These are phyloP conservation scores for Alternaria conjuncta DNA, from an alignment of 2,329 filamentous ascomycete genomes.

Conservation along the genomic window DNA sequence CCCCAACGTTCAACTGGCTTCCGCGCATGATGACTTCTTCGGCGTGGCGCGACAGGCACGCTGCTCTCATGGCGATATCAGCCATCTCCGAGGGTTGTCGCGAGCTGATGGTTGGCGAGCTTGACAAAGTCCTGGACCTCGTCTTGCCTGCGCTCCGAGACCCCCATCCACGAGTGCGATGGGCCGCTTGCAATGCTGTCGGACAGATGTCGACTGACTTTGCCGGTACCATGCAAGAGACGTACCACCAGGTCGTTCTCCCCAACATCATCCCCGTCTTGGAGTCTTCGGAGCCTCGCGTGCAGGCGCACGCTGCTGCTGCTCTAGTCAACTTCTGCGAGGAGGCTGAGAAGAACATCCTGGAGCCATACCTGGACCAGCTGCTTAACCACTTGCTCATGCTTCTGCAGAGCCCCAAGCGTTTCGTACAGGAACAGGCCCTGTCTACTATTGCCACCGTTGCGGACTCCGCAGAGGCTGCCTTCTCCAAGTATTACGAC, in stretches of 20 bases:
- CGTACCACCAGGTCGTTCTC: conserved; percentile 87
- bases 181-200: conserved; percentile 97
- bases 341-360: conserved; percentile 88
- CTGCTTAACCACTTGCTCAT: conserved; percentile 85
- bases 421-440: conserved; percentile 97
- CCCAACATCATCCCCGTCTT: conserved; percentile 92
- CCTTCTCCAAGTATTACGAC: conserved; percentile 94
- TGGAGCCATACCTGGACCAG: conserved; percentile 92
- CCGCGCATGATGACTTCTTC: conserved; percentile 97
- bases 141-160: conserved; percentile 93
- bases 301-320: conserved; percentile 97
- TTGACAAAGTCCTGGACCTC: conserved; percentile 91
- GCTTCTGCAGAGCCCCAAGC: conserved; percentile 87
- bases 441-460: conserved; percentile 98
- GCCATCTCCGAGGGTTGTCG: conserved; percentile 97
- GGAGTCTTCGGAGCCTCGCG: conserved; percentile 85
- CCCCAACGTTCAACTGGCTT: conserved; percentile 95
- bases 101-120: conserved; percentile 92
- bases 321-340: conserved; percentile 99
- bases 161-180: conserved; percentile 89
- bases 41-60: conserved; percentile 93
- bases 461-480: conserved; percentile 95
- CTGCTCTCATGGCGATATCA: conserved; percentile 97
- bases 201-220: conserved; percentile 99
- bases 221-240: conserved; percentile 95